phyloP scores from a whole-genome alignment of 352 stramenopile genomes.

The Phytophthora sp. region DNA sequence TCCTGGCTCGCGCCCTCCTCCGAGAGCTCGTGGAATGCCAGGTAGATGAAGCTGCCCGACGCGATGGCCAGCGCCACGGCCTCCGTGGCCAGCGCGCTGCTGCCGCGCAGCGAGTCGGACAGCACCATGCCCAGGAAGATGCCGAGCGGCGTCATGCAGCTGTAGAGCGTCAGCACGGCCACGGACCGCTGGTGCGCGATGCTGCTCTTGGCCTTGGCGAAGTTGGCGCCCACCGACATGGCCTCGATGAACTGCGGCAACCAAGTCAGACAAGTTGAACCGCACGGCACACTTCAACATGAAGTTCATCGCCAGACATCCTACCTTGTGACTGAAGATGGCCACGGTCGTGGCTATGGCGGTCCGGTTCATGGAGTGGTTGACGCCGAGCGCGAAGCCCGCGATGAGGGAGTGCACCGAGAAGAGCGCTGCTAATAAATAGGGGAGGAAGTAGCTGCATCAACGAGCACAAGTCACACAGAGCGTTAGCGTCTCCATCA shows the following conservation, averaged over 20 bases:
- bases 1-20: constrained; percentile 55
- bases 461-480: neutral
- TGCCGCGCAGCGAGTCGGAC: constrained; percentile 47
- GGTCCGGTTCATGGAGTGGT: constrained; percentile 54
- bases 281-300: neutral
- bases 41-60: constrained; percentile 73
- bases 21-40: constrained; percentile 70
- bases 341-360: constrained; percentile 62
- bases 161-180: constrained; percentile 65
- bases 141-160: constrained; percentile 68
- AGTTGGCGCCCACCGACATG: constrained; percentile 71
- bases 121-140: constrained; percentile 70
- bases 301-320: too few species aligned
- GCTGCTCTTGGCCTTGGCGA: constrained; percentile 58
- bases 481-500: constrained; percentile 6
- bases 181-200: constrained; percentile 52
- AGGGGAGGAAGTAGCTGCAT: constrained; percentile 52
- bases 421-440: constrained; percentile 70
- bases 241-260: constrained; percentile 37
- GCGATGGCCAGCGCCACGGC: constrained; percentile 57
- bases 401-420: constrained; percentile 73
- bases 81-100: constrained; percentile 45
- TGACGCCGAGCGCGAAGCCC: constrained; percentile 66
- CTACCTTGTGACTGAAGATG: constrained; percentile 75
- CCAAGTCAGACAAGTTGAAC: neutral